These are phyloP conservation scores for Chrysopogon serrulatus DNA, from an alignment of 176 grass and related monocot genomes.

Conservation along the genomic window DNA sequence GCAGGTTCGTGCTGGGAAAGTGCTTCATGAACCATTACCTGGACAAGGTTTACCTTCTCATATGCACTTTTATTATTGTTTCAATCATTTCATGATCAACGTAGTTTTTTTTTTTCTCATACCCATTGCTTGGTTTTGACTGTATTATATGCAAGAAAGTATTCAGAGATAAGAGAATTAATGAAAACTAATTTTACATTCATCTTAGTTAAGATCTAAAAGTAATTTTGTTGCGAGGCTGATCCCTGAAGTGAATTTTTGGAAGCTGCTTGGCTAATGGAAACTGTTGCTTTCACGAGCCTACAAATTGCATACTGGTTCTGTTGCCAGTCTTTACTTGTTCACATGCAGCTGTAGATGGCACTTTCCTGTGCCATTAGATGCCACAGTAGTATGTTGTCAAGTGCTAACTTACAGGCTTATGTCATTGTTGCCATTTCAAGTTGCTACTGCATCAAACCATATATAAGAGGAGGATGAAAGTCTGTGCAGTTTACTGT, in stretches of 20 bases:
- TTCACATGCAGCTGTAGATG: neutral
- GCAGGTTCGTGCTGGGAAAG: conserved; percentile 29
- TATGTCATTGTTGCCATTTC: neutral
- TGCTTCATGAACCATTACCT: conserved; percentile 18
- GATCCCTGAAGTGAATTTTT: neutral
- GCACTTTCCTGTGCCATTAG: neutral
- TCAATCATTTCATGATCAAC: neutral
- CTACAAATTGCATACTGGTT: neutral
- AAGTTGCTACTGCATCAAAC: neutral
- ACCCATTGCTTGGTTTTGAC: neutral
- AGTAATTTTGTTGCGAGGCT: neutral
- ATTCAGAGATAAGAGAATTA: conserved; percentile 11
- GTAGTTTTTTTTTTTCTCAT: conserved; percentile 11
- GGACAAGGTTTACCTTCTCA: conserved; percentile 35
- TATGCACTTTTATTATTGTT: conserved; percentile 14
- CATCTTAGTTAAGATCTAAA: conserved; percentile 7
- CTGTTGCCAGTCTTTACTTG: neutral
- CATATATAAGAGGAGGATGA: conserved; percentile 1
- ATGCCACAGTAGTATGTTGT: neutral
- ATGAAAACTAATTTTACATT: conserved; percentile 1
- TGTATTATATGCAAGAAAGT: conserved; percentile 21
- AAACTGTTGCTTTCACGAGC: neutral
- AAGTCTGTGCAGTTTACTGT: conserved; percentile 7
- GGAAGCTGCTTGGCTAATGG: conserved; percentile 8
- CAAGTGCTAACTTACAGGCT: neutral